Evolutionary conservation across 768 basidiomycete genomes (phyloP), one percentile per base, ranked within the genome.

Genomic region (Tricholoma saponaceum): DNA sequence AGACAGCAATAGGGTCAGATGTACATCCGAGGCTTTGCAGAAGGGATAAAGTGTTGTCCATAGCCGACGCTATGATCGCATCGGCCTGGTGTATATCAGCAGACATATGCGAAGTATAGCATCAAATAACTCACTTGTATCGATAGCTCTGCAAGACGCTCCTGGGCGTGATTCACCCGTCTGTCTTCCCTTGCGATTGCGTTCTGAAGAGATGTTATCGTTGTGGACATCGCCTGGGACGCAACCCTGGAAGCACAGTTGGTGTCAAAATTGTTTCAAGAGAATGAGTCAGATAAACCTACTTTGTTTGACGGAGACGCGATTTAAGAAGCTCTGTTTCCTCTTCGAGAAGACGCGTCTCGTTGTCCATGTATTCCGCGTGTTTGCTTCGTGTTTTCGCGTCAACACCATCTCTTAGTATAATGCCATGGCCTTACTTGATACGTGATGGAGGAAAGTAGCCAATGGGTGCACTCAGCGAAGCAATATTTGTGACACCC

Each of bases 291-390:
- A 2, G 26, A 18, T n/a, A 28, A 12, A 23, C 68, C 5, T 39
- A 76, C 74, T 69, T 74, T 6, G 66, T 67, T n/a, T 65, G 62
- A 10, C 62, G 61, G 4, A 71, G 56, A 20, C 74, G 71, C 26
- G 63, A 58, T 52, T 66, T 71, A 25, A 74, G 60, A 10, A 60
- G 54, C 18, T 57, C 59, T 1, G 67, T 59, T 43, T 73, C 69
- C 1, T 49, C 46, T 57, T 76, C 71, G 0, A 73, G 56, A 0
- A 69, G 59, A 22, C 56, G 58, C 10, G 67, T 65, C 54, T 77
- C 74, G 5, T 54, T 37, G 28, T 69, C 61, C 3, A 68, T 51
- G 39, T 57, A 59, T 18, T 65, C 58, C 18, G 68, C 63, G 14
- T 69, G 62, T 33, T 59, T 54, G n/a, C 73, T 74, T 50, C 0